Base-by-base conservation (phyloP, 2,329 filamentous ascomycete species). In the Bipolaris sorokiniana region DNA sequence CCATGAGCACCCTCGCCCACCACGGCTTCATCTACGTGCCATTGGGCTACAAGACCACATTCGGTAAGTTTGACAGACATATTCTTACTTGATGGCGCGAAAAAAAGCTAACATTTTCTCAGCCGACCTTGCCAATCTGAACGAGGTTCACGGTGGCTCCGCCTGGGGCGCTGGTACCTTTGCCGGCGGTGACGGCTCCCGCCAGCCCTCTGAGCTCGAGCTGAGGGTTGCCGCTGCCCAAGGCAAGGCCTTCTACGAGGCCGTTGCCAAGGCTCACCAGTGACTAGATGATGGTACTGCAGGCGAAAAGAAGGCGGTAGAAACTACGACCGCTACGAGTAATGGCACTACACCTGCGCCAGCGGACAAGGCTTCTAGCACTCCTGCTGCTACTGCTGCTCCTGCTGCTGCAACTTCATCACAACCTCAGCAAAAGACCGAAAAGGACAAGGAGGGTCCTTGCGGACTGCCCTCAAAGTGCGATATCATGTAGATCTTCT, bases 21-120 rank as follows among this genome's bases (percentile, higher is more conserved):
- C 95, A 98, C 83, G 95, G 95, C 72, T 90, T 98, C 81, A 89
- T 95, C 83, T 98, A 90, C 78, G 92, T 98, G n/a, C 95, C 95
- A 47, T 84, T 98, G 52, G 95, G 95, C 54, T 98, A 96, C 84
- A 89, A 90, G 80, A 90, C 88, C 70, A 81, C 87, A 48, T 97
- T 97, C 75, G 75, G 66, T 68, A 63, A 22, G 69, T 34, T 45
- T 7, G 2, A 13, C 13, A 31, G 28, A 31, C 10, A 13, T 5
- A 1, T 13, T 31, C 10, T 13, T 31, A 13, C 28, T 31, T 13
- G 10, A 31, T 31, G 9, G 15, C 18, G 9, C 28, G 18, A 7
- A 7, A 7, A 7, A 16, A 9, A 33, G 11, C 48, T 52, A 26
- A 41, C 53, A 56, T 48, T 48, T 41, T 38, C 36, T n/a, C 40